These are phyloP conservation scores for Trichoderma sp. DNA, from an alignment of 2,329 filamentous ascomycete genomes.

Conservation along the genomic window DNA sequence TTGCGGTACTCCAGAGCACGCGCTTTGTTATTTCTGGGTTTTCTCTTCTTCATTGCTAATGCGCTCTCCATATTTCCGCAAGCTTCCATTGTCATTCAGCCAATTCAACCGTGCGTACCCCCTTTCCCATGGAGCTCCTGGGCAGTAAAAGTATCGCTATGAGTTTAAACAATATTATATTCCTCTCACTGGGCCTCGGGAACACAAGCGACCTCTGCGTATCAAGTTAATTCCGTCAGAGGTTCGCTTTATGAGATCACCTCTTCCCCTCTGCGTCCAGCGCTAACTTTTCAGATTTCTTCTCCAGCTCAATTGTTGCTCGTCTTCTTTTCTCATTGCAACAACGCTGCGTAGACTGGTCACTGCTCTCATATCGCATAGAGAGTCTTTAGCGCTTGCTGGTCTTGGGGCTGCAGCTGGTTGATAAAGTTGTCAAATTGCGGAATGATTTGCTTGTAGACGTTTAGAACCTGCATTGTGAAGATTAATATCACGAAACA, in stretches of 20 bases:
- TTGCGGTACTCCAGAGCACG: neutral
- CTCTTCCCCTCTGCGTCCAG: slow-evolving; percentile 19
- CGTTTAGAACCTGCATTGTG: slow-evolving; percentile 51
- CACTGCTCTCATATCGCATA: slow-evolving; percentile 48
- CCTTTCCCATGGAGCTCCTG: slow-evolving; percentile 1
- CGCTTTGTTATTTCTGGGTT: neutral
- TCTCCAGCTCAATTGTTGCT: neutral
- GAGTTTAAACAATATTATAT: slow-evolving; percentile 23
- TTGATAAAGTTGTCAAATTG: slow-evolving; percentile 60
- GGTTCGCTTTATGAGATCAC: neutral
- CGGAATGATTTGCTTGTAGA: slow-evolving; percentile 63
- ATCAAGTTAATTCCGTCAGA: slow-evolving; percentile 1
- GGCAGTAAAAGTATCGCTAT: slow-evolving; percentile 22
- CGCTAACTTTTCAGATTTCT: slow-evolving; percentile 12
- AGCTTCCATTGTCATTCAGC: neutral
- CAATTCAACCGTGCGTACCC: slow-evolving; percentile 11
- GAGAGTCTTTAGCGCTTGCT: slow-evolving; percentile 52
- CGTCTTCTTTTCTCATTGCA: neutral
- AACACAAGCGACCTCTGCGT: slow-evolving; percentile 8
- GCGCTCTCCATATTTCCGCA: neutral
- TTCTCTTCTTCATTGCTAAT: neutral
- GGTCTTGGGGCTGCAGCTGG: slow-evolving; percentile 55
- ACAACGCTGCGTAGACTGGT: neutral
- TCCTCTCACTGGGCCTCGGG: slow-evolving; percentile 4
- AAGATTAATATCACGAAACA: slow-evolving; percentile 2